phyloP scores from a whole-genome alignment of 495 filamentous ascomycete genomes.

The Podospora pseudocomata region DNA sequence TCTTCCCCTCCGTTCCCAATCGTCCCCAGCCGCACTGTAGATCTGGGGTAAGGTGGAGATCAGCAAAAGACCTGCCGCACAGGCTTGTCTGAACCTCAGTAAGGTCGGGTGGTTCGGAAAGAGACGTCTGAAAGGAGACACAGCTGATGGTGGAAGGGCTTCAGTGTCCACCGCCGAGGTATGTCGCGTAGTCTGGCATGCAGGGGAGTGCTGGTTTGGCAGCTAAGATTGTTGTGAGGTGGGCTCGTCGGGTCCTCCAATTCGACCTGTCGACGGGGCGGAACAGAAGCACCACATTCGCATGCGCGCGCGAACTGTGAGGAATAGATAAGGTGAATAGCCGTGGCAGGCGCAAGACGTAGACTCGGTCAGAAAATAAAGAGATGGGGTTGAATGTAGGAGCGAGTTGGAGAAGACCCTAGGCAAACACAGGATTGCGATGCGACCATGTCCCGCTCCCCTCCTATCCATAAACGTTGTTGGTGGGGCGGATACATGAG shows the following conservation, averaged over 20 bases:
- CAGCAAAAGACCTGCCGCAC: background rate
- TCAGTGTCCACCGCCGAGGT: background rate
- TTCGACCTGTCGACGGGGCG: too few species aligned
- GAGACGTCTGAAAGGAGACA: background rate
- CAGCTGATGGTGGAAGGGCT: too few species aligned
- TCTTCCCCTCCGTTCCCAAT: background rate
- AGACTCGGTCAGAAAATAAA: background rate
- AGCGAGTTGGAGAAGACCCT: background rate
- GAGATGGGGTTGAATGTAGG: background rate
- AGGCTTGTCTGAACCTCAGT: background rate
- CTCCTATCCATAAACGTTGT: background rate
- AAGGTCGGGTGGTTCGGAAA: background rate
- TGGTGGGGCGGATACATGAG: background rate
- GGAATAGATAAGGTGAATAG: background rate
- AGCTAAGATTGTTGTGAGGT: background rate
- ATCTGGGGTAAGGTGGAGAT: conserved; percentile 4
- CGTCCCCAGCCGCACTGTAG: background rate
- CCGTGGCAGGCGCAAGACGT: background rate
- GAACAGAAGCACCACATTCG: too few species aligned
- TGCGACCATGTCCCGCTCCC: background rate
- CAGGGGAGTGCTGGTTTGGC: background rate
- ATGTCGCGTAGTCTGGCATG: background rate
- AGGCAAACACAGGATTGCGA: background rate
- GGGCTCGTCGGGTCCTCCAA: too few species aligned
- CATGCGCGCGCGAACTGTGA: background rate